Conservation (phyloP, 352 stramenopile species). For the Phytophthora aleatoria region DNA sequence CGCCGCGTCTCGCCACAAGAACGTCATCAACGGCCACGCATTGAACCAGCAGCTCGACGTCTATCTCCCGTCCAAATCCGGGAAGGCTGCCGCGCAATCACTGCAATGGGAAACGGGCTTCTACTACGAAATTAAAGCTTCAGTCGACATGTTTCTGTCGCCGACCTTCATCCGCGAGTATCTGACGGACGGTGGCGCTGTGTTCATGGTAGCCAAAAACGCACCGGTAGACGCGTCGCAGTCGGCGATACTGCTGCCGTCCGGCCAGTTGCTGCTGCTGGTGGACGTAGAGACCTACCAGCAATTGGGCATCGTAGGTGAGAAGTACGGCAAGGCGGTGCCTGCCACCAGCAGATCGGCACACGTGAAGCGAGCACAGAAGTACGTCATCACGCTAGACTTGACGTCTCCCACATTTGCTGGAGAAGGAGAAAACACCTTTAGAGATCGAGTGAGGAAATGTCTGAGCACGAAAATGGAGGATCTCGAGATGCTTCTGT, state of each 20-base stretch:
- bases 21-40: constrained; percentile 50
- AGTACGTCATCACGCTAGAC: constrained; percentile 67
- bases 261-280: constrained; percentile 71
- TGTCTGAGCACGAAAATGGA: constrained; percentile 57
- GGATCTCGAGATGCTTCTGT: constrained; percentile 75
- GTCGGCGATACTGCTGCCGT: constrained; percentile 67
- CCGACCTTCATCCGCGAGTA: constrained; percentile 68
- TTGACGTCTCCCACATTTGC: constrained; percentile 54
- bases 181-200: constrained; percentile 40
- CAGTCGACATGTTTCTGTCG: constrained; percentile 61
- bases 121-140: constrained; percentile 74
- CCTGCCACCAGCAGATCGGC: constrained; percentile 27
- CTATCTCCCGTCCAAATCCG: constrained; percentile 45
- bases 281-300: constrained; percentile 71
- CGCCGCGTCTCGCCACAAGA: constrained; percentile 49
- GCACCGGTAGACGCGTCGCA: constrained; percentile 55
- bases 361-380: constrained; percentile 40
- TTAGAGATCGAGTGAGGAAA: constrained; percentile 47
- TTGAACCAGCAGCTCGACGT: constrained; percentile 81
- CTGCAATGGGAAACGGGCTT: constrained; percentile 84
- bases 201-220: constrained; percentile 86
- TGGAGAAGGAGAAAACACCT: constrained; percentile 15
- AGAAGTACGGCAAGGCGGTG: constrained; percentile 56
- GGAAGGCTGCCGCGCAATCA: constrained; percentile 42
- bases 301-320: constrained; percentile 70